Percentiles rank a stretch among this genome's conserved stretches.
These are phyloP conservation scores for Candida ascalaphidarum DNA, from an alignment of 805 yeast genomes.

Conservation along the genomic window DNA sequence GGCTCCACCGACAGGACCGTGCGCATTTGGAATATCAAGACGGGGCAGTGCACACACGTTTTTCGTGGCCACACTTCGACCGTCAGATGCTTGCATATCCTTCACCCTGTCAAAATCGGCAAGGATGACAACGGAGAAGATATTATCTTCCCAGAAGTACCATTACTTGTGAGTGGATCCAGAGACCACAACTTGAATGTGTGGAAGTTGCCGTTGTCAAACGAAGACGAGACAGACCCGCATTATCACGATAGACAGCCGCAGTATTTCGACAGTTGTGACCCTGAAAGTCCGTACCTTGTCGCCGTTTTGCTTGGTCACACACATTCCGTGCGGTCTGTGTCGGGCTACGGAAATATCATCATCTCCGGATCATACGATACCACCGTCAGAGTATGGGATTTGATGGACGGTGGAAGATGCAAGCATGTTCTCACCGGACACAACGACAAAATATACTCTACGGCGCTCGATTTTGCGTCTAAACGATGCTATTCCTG, in stretches of 20 bases:
- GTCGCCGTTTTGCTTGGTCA: constrained; percentile 37
- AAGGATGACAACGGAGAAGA: constrained; percentile 51
- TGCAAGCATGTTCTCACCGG: constrained; percentile 73
- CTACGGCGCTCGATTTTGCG: constrained; percentile 73
- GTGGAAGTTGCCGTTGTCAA: constrained; percentile 49
- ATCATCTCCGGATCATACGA: constrained; percentile 90
- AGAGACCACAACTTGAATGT: constrained; percentile 38
- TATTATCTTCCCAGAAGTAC: constrained; percentile 49
- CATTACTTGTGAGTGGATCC: constrained; percentile 50
- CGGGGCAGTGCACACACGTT: constrained; percentile 83
- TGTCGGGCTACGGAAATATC: constrained; percentile 76
- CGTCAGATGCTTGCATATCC: constrained; percentile 81
- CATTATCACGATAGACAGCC: constrained; percentile 21
- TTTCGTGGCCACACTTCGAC: constrained; percentile 91
- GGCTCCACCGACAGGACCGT: constrained; percentile 95
- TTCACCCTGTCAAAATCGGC: constrained; percentile 60
- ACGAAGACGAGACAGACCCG: constrained; percentile 25
- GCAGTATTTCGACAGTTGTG: constrained; percentile 27
- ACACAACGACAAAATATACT: constrained; percentile 80
- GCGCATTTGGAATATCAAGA: constrained; percentile 83
- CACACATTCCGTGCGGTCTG: constrained; percentile 74
- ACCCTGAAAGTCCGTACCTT: constrained; percentile 13
- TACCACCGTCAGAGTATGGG: constrained; percentile 88
- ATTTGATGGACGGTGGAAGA: constrained; percentile 54
- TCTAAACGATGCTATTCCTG: constrained; percentile 83